Percentiles rank a stretch among this genome's conserved stretches.
Evolutionary conservation across 2,329 filamentous ascomycete genomes (phyloP).

Genomic region (Pleoardoris graminearum): DNA sequence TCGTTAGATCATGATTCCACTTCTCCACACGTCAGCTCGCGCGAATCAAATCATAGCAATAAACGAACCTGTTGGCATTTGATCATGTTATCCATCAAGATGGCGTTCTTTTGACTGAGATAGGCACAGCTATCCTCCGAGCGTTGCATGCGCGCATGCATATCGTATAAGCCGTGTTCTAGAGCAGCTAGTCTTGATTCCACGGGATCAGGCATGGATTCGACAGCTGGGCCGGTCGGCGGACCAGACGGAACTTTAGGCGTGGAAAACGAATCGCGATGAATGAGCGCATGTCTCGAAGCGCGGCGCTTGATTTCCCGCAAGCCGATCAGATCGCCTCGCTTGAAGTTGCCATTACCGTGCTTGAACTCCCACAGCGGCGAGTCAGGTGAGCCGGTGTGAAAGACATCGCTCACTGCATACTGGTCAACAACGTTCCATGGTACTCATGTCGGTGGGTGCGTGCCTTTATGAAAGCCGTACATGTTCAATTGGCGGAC

Average conservation of each 20-base stretch:
- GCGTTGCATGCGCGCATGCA: slow-evolving; percentile 73
- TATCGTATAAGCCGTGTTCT: slow-evolving; percentile 81
- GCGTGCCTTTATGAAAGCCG: slow-evolving; percentile 93
- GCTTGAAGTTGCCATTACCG: slow-evolving; percentile 94
- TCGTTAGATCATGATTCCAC: slow-evolving; percentile 83
- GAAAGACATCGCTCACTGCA: slow-evolving; percentile 95
- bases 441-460: slow-evolving; percentile 18
- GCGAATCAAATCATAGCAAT: slow-evolving; percentile 20
- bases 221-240: slow-evolving; percentile 82
- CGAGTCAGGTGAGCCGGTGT: slow-evolving; percentile 89
- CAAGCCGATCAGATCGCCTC: slow-evolving; percentile 86
- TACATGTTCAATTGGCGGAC: slow-evolving; percentile 99
- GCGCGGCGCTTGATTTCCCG: slow-evolving; percentile 95
- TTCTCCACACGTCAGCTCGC: slow-evolving; percentile 47
- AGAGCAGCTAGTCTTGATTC: slow-evolving; percentile 75
- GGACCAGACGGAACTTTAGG: slow-evolving; percentile 72
- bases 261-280: slow-evolving; percentile 80
- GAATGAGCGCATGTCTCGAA: slow-evolving; percentile 88
- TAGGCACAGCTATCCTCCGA: slow-evolving; percentile 82
- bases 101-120: slow-evolving; percentile 79
- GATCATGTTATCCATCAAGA: slow-evolving; percentile 77
- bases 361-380: slow-evolving; percentile 99
- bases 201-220: slow-evolving; percentile 76
- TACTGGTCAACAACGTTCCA: slow-evolving; percentile 15
- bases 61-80: slow-evolving; percentile 67